Base-by-base conservation (phyloP, 2,329 filamentous ascomycete species). In the Paraphoma sp. region DNA sequence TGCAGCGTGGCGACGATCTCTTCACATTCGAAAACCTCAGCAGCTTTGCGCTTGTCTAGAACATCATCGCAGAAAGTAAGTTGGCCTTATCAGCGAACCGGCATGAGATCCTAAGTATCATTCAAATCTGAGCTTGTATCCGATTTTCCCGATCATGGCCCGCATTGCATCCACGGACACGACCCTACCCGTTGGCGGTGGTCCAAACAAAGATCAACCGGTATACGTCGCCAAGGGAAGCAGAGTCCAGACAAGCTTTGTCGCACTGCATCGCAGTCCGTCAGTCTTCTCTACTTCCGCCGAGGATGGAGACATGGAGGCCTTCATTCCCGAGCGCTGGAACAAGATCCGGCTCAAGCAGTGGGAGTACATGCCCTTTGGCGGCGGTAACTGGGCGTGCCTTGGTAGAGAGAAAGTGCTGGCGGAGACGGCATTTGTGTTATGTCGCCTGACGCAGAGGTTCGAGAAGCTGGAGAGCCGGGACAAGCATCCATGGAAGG, bases 211-310 rank as follows among this genome's bases (percentile, higher is more conserved):
- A 11, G 30, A 54, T 10, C 17, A 38, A 6, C 64, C 60, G 1
- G 42, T 64, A 9, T 59, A 53, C 46, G 44, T 64, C 9, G 54
- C 58, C 3, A 49, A 51, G 38, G 62, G 60, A 11, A 54, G 56
- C 1, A 28, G 38, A 6, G 53, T 45, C 7, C 29, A 50, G 2
- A 82, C 80, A 57, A 68, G 60, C 11, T 69, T 78, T 8, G 81
- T 78, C 57, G 60, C 75, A 16, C 80, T 84, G 68, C 82, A 84
- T 59, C 73, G 79, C 23, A 48, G 59, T 30, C 43, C 54, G 6
- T 6, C 41, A 1, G 53, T 64, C 1, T 64, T 65, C 23, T 23
- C 23, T 23, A 23, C 23, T 23, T 23, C 23, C 2, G 23, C 23
- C 2, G 23, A 23, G 23, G 65, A 65, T 1, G 55, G 56, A 29